Evolutionary conservation across 495 filamentous ascomycete species (phyloP).

Genomic region (Penicillium bialowiezense): DNA sequence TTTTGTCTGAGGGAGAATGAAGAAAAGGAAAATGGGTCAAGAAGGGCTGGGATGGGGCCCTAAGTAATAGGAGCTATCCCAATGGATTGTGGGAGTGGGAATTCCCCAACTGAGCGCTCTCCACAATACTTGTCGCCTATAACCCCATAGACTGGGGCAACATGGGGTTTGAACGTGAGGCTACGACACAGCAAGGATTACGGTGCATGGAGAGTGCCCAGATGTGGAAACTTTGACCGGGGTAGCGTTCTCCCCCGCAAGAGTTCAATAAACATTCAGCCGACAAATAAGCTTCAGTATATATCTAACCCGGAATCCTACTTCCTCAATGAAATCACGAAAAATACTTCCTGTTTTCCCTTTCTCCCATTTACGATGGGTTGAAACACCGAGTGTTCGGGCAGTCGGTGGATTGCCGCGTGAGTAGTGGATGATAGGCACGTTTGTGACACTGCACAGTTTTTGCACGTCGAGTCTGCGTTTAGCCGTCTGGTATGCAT

Average conservation of each 20-base stretch:
- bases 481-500: constrained; percentile 13
- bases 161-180: constrained; percentile 26
- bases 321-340: constrained; percentile 8
- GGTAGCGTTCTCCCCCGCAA: constrained; percentile 38
- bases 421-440: background rate
- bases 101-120: constrained; percentile 21
- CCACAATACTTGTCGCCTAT: constrained; percentile 30
- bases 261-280: constrained; percentile 26
- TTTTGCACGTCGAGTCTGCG: background rate
- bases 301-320: constrained; percentile 19
- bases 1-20: constrained; percentile 3
- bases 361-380: too few relatives aligned
- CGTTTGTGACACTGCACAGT: too few relatives aligned
- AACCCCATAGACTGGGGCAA: constrained; percentile 31
- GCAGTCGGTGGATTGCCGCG: background rate
- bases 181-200: constrained; percentile 17
- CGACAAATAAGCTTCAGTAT: constrained; percentile 21
- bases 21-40: constrained; percentile 1
- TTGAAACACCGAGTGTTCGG: background rate
- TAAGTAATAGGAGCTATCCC: constrained; percentile 22
- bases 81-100: constrained; percentile 22
- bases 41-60: constrained; percentile 10
- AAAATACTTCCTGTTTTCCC: background rate
- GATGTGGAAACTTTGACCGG: constrained; percentile 24
- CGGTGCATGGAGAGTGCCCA: constrained; percentile 10